Conservation (phyloP, 805 yeast species). For the Hanseniaspora singularis region DNA sequence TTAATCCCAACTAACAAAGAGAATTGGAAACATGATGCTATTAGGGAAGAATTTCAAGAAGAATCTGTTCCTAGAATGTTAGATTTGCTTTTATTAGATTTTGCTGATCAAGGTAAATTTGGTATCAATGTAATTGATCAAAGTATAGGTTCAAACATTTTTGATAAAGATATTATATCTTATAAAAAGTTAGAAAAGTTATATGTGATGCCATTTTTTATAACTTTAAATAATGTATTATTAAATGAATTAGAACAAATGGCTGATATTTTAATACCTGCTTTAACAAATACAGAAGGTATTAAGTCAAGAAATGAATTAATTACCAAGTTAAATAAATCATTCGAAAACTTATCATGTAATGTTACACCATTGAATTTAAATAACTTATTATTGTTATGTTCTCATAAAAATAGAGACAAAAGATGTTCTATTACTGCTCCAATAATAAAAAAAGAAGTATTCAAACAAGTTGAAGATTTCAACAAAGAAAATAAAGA, state of each 20-base stretch:
- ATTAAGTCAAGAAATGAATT: constrained; percentile 19
- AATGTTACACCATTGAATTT: constrained; percentile 21
- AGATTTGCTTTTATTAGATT: constrained; percentile 28
- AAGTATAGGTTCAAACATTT: constrained; percentile 7
- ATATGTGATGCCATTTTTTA: constrained; percentile 11
- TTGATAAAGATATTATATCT: constrained; percentile 5
- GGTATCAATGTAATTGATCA: constrained; percentile 10
- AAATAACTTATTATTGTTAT: constrained; percentile 48
- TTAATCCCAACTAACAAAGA: constrained; percentile 71
- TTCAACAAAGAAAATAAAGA: neutral
- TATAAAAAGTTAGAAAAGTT: constrained; percentile 11
- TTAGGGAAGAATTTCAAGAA: constrained; percentile 30
- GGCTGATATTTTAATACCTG: constrained; percentile 35
- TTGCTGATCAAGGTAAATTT: constrained; percentile 31
- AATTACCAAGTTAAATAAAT: constrained; percentile 15
- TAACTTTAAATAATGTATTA: constrained; percentile 30
- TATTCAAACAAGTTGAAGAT: constrained; percentile 36
- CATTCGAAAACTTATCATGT: constrained; percentile 26
- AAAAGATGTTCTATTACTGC: constrained; percentile 91
- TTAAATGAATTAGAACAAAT: constrained; percentile 35
- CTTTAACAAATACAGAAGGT: constrained; percentile 27
- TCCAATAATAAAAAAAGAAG: constrained; percentile 70
- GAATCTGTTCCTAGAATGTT: constrained; percentile 35
- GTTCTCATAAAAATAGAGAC: constrained; percentile 87
- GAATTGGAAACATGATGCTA: constrained; percentile 78